Evolutionary conservation across 2,329 filamentous ascomycete genomes (phyloP), one percentile per base, ranked within the genome.

Genomic region (Bipolaris bicolor): DNA sequence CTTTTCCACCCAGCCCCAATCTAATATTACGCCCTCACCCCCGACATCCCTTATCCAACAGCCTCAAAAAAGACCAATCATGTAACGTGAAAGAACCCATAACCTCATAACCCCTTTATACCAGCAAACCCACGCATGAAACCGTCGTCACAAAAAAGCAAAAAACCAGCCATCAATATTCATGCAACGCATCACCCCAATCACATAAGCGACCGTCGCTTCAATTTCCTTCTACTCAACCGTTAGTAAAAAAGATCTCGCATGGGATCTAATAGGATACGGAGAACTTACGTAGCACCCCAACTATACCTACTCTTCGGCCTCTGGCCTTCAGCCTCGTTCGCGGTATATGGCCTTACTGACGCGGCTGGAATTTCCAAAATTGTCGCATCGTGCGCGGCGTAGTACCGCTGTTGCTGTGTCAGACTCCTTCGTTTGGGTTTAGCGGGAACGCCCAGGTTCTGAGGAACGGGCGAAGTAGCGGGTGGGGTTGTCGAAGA

Each of bases 221-320:
- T 64, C 10, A 64, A 31, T 15, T 64, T 64, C 22, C 58, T 63
- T 13, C 62, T 64, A n/a, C 1, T 6, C 9, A 7, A 2, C 5
- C 16, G 46, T 62, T 44, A 62, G 60, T 7, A 49, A 44, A 9
- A 26, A 11, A 0, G 2, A 20, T 2, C 20, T 11, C 29, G 2
- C 29, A 31, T 31, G 29, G 3, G 7, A 43, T 34, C 7, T n/a
- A 16, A 18, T 29, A 1, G 11, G 7, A 9, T 3, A 20, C 11
- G 0, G 2, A 4, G 15, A n/a, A 67, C 68, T 66, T 59, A 69
- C 68, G 64, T 64, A 57, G 61, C 58, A 51, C 58, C 57, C 67
- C 68, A 70, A 40, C 55, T 61, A 51, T 45, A 40, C 9, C 49
- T 45, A 18, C 64, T 67, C 55, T 61, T 62, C 34, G 62, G 57